These are phyloP conservation scores for Osmanthus fragrans DNA, from an alignment of 257 asterid genomes.

Conservation along the genomic window DNA sequence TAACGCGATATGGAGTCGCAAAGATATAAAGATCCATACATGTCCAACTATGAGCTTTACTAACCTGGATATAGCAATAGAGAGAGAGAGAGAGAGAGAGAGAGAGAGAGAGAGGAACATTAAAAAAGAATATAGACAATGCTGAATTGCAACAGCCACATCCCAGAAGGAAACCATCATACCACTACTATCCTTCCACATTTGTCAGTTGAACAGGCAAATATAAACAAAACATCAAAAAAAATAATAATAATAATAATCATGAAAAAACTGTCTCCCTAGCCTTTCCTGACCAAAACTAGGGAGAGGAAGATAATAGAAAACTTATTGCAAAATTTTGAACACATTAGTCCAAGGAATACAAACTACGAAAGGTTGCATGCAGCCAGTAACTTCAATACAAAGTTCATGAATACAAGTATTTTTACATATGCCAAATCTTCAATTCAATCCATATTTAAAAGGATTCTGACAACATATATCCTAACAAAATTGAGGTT, in stretches of 20 bases:
- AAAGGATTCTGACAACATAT: background rate
- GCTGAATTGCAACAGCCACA: background rate
- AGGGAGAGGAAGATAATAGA: background rate
- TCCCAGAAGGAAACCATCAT: background rate
- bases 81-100: no score
- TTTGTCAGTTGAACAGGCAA: background rate
- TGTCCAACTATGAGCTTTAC: conserved; percentile 76
- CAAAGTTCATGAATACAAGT: background rate
- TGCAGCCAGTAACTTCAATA: background rate
- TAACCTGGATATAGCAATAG: conserved; percentile 30
- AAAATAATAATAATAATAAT: background rate
- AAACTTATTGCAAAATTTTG: background rate
- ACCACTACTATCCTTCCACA: background rate
- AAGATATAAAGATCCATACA: conserved; percentile 86
- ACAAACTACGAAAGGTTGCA: background rate
- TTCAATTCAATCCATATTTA: background rate
- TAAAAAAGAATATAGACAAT: background rate
- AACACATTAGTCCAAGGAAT: background rate
- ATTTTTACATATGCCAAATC: background rate
- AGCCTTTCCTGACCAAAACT: background rate
- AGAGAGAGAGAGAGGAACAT: background rate
- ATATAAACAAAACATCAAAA: background rate
- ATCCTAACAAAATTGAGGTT: background rate
- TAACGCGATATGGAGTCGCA: conserved; percentile 85
- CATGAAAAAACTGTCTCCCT: background rate